Conservation (phyloP, 2,329 filamentous ascomycete species). For the Cercospora zeae-maydis region DNA sequence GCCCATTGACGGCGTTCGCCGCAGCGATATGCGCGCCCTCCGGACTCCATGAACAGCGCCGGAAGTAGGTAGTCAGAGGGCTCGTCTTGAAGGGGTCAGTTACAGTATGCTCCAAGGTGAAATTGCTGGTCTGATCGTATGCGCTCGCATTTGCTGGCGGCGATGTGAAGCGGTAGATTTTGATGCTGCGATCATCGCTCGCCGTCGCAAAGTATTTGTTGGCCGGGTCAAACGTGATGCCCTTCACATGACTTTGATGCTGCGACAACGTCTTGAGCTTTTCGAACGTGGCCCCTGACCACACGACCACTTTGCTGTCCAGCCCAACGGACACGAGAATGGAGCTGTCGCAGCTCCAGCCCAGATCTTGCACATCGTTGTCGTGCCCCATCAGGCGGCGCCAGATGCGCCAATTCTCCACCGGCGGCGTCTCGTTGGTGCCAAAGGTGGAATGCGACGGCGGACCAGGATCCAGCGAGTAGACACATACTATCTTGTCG, state of each 20-base stretch:
- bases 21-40: conserved; percentile 96
- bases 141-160: conserved; percentile 86
- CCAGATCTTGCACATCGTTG: conserved; percentile 96
- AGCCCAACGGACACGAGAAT: conserved; percentile 93
- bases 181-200: conserved; percentile 93
- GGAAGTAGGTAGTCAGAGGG: conserved; percentile 93
- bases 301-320: conserved; percentile 96
- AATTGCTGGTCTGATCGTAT: conserved; percentile 96
- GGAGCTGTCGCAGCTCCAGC: conserved; percentile 94
- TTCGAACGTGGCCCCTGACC: conserved; percentile 97
- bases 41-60: conserved; percentile 94
- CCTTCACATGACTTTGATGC: conserved; percentile 97
- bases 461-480: conserved; percentile 80
- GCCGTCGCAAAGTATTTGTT: conserved; percentile 99
- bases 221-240: conserved; percentile 95
- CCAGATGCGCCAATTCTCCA: conserved; percentile 97
- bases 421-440: conserved; percentile 80
- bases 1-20: conserved; percentile 93
- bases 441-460: conserved; percentile 75
- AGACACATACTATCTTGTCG: conserved; percentile 98
- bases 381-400: conserved; percentile 93
- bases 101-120: conserved; percentile 90
- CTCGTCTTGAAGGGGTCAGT: conserved; percentile 82
- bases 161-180: conserved; percentile 91
- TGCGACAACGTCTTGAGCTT: conserved; percentile 91